phyloP scores from a whole-genome alignment of 2,329 filamentous ascomycete species.

The Venturia pyrina region DNA sequence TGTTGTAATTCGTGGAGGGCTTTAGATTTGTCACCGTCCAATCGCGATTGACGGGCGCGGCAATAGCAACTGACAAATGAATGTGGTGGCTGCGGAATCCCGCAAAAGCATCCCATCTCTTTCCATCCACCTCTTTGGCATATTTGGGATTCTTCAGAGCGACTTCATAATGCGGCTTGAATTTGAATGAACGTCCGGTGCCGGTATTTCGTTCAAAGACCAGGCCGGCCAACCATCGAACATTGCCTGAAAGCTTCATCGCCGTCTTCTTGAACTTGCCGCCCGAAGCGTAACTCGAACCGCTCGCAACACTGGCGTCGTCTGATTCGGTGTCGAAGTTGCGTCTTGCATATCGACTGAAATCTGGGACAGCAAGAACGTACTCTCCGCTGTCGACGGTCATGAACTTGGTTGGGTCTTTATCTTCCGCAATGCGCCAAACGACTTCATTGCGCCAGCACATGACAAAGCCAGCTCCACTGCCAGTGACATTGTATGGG shows the following conservation, averaged over 20 bases:
- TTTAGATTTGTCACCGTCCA: slow-evolving; percentile 70
- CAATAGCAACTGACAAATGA: slow-evolving; percentile 84
- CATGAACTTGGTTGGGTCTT: slow-evolving; percentile 90
- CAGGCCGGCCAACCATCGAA: slow-evolving; percentile 82
- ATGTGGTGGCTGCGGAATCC: slow-evolving; percentile 97
- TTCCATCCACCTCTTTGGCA: slow-evolving; percentile 45
- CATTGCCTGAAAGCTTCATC: slow-evolving; percentile 96
- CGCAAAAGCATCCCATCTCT: slow-evolving; percentile 49
- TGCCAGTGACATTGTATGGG: slow-evolving; percentile 84
- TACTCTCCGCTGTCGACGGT: slow-evolving; percentile 92
- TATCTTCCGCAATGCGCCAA: slow-evolving; percentile 73
- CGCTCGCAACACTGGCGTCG: slow-evolving; percentile 47
- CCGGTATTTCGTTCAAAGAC: slow-evolving; percentile 82
- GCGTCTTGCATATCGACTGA: slow-evolving; percentile 74
- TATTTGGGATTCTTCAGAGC: slow-evolving; percentile 72
- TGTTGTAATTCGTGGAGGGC: slow-evolving; percentile 86
- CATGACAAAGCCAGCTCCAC: slow-evolving; percentile 93
- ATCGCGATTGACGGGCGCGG: slow-evolving; percentile 76
- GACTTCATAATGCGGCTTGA: slow-evolving; percentile 86
- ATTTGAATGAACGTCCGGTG: slow-evolving; percentile 71
- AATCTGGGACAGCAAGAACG: slow-evolving; percentile 87
- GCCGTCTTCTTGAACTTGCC: slow-evolving; percentile 85
- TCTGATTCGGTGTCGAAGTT: slow-evolving; percentile 41
- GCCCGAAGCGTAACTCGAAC: slow-evolving; percentile 57
- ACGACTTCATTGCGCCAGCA: slow-evolving; percentile 94